Evolutionary conservation across 805 yeast species (phyloP), one percentile per base, ranked within the genome.

Genomic region (Lipomyces chichibuensis): DNA sequence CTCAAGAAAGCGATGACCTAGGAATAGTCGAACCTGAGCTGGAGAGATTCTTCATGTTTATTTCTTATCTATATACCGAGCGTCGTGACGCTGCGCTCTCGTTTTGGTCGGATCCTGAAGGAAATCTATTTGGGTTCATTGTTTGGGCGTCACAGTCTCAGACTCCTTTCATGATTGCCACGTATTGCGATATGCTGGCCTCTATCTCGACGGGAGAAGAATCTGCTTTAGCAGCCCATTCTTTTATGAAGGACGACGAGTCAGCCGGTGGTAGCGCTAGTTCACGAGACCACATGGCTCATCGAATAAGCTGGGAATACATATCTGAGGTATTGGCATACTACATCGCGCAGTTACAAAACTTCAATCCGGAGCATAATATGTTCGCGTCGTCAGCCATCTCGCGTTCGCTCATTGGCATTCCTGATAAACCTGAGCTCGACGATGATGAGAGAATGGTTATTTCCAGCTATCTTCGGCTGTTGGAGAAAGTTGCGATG

Each of bases 121-220:
- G 88, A 14, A 87, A 87, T 65, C 81, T 91, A 1, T 83, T 85
- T 74, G 98, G 97, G 0, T 93, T 95, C 71, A 81, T 94, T 53
- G 85, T 85, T 64, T 95, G 98, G 98, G 96, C 96, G 0, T 82
- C 95, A 1, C 87, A 86, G 66, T 87, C 90, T 73, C 92, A 88
- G 68, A 70, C 77, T 0, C 88, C 94, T 9, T 80, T 92, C 59
- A 91, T 92, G 80, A 85, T 91, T 61, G 89, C 98, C 0, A 85
- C 96, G 0, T 92, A 88, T 73, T 87, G 93, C 70, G 82, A 91
- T 65, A 84, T 94, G 83, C 80, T 94, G 65, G 87, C 96, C 2
- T 88, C 95, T 5, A 80, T 94, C 52, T 83, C 95, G 0, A 81
- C 83, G 23, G 88, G 89, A n/a, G 79, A 82, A 1, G 82, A 82